Evolutionary conservation across 1,284 basidiomycete species (phyloP).

Genomic region (Ceratobasidium theobromae): DNA sequence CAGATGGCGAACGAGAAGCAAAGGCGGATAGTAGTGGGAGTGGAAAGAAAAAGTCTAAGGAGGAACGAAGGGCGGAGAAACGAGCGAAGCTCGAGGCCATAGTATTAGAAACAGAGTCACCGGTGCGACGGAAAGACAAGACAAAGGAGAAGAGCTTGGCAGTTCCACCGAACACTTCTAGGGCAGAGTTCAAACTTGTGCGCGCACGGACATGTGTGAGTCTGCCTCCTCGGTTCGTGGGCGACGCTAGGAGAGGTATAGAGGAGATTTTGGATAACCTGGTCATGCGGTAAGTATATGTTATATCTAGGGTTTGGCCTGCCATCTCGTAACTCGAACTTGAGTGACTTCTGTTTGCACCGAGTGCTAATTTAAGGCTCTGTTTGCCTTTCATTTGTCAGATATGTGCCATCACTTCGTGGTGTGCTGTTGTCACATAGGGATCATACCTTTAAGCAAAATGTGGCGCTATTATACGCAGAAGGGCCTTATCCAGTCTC

Average conservation of each 20-base stretch:
- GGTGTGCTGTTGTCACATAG: conserved; percentile 90
- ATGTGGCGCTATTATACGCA: conserved; percentile 69
- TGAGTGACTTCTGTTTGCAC: not conserved
- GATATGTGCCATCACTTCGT: conserved; percentile 84
- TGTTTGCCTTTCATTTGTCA: conserved; percentile 43
- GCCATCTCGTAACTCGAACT: not conserved
- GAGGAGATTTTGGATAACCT: conserved; percentile 89
- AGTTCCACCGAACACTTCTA: not conserved
- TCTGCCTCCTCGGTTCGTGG: conserved; percentile 81
- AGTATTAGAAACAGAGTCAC: conserved; percentile 39
- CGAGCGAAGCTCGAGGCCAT: conserved; percentile 40
- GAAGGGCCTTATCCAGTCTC: conserved; percentile 88
- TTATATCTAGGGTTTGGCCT: too few species aligned
- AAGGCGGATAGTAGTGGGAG: not conserved
- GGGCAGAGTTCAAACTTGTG: conserved; percentile 67
- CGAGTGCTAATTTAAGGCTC: too few species aligned
- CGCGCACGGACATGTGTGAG: conserved; percentile 69
- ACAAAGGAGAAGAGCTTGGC: conserved; percentile 43
- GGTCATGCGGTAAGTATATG: conserved; percentile 85
- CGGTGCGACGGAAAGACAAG: conserved; percentile 43
- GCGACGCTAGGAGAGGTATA: conserved; percentile 67
- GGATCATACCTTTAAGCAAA: conserved; percentile 68
- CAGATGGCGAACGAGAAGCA: conserved; percentile 38
- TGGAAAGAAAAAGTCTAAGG: conserved; percentile 38
- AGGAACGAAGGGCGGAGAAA: conserved; percentile 28